Evolutionary conservation across 768 basidiomycete species (phyloP).

Genomic region (Hygrocybe punicea): DNA sequence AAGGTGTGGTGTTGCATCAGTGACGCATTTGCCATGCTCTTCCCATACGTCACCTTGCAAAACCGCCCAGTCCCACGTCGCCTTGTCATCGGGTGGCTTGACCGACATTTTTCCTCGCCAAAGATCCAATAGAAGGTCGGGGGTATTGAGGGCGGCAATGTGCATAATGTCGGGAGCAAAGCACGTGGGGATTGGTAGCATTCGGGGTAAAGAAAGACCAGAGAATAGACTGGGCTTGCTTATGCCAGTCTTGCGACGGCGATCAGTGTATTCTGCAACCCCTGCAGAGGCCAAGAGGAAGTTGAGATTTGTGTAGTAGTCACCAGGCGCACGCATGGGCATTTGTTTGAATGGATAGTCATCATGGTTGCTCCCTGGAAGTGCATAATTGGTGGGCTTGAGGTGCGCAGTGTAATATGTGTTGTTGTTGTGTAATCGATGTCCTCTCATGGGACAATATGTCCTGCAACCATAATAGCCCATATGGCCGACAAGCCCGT

Average conservation of each 20-base stretch:
- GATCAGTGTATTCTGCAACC: constrained; percentile 20
- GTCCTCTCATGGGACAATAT: constrained; percentile 31
- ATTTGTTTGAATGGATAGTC: constrained; percentile 10
- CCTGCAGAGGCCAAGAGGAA: constrained; percentile 25
- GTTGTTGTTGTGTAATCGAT: constrained; percentile 21
- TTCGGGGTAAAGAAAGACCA: constrained; percentile 37
- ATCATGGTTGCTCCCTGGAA: constrained; percentile 19
- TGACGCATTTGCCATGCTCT: constrained; percentile 16
- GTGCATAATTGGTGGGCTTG: constrained; percentile 22
- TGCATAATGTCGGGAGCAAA: constrained; percentile 41
- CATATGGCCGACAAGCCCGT: constrained; percentile 15
- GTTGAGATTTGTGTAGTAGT: background rate
- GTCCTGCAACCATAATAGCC: constrained; percentile 20
- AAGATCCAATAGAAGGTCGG: constrained; percentile 27
- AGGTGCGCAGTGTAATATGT: constrained; percentile 36
- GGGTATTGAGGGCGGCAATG: constrained; percentile 32
- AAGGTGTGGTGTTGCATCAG: background rate
- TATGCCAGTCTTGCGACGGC: constrained; percentile 34
- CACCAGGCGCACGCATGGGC: no score
- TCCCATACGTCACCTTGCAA: constrained; percentile 16
- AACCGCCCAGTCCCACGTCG: constrained; percentile 31
- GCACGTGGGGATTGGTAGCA: constrained; percentile 29
- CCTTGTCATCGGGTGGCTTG: constrained; percentile 16
- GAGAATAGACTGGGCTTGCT: constrained; percentile 35
- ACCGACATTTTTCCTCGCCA: constrained; percentile 22